phyloP scores from a whole-genome alignment of 352 stramenopile species.

The Thraustotheca clavata region DNA sequence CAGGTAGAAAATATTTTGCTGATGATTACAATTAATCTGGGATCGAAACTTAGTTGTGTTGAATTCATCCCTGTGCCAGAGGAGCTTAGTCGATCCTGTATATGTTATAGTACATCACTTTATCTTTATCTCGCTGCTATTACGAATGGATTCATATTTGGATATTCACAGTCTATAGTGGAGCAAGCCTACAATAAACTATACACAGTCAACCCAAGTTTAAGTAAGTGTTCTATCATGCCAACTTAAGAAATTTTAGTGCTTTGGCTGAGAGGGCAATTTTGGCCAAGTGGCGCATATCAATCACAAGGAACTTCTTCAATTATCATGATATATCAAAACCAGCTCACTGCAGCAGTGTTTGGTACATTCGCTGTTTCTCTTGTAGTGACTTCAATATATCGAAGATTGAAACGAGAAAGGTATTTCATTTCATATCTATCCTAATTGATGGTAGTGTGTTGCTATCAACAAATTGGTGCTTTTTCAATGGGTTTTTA shows the following conservation, averaged over 20 bases:
- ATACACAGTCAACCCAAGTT: not conserved
- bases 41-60: not conserved
- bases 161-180: not conserved
- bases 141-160: not conserved
- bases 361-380: not conserved
- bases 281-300: conserved; percentile 15
- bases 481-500: not conserved
- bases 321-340: not conserved
- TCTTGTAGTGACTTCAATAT: not conserved
- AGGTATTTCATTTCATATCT: not conserved
- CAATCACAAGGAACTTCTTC: not conserved
- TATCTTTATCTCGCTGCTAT: not conserved
- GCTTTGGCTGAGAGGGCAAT: not conserved
- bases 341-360: not conserved
- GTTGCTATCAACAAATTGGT: not conserved
- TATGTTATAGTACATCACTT: not conserved
- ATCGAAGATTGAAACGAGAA: not conserved
- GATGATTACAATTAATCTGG: not conserved
- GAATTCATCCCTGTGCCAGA: not conserved
- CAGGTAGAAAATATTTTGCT: not conserved
- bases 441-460: not conserved
- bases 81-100: not conserved
- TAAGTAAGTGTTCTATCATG: not conserved
- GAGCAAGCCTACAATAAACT: conserved; percentile 1
- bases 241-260: not conserved